These are phyloP conservation scores for Boletus rubroflammeus DNA, from an alignment of 768 basidiomycete genomes.

Conservation along the genomic window DNA sequence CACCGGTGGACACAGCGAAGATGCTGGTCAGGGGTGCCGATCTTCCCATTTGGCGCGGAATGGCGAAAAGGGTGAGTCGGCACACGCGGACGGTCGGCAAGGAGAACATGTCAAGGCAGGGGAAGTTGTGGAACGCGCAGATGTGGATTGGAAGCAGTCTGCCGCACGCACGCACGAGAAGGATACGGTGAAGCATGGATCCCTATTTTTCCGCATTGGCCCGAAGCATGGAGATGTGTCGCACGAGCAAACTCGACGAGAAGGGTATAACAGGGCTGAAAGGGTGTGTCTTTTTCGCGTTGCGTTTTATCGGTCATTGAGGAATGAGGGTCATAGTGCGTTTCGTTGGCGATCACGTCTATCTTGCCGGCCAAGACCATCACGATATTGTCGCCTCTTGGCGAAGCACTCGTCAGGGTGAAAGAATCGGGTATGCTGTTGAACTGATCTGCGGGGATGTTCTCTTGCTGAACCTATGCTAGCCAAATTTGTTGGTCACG, in stretches of 20 bases:
- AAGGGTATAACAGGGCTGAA: conserved; percentile 30
- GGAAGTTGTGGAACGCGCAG: neutral
- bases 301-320: neutral
- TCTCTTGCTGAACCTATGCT: conserved; percentile 9
- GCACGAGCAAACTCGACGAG: conserved; percentile 9
- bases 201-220: conserved; percentile 16
- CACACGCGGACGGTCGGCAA: neutral
- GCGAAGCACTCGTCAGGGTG: conserved; percentile 19
- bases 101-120: neutral
- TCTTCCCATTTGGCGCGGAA: neutral
- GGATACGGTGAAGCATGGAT: conserved; percentile 32
- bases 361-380: conserved; percentile 22
- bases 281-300: conserved; percentile 6
- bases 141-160: neutral
- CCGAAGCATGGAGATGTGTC: conserved; percentile 17
- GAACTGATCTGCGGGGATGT: neutral
- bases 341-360: conserved; percentile 28
- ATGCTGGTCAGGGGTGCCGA: neutral
- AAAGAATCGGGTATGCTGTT: conserved; percentile 17
- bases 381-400: conserved; percentile 21
- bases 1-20: neutral
- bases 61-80: neutral
- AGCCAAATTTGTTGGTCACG: conserved; percentile 33
- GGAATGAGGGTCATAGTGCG: conserved; percentile 8
- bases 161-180: conserved; percentile 1